phyloP scores from a whole-genome alignment of 2,329 filamentous ascomycete genomes.

The Cladosporium sp. region DNA sequence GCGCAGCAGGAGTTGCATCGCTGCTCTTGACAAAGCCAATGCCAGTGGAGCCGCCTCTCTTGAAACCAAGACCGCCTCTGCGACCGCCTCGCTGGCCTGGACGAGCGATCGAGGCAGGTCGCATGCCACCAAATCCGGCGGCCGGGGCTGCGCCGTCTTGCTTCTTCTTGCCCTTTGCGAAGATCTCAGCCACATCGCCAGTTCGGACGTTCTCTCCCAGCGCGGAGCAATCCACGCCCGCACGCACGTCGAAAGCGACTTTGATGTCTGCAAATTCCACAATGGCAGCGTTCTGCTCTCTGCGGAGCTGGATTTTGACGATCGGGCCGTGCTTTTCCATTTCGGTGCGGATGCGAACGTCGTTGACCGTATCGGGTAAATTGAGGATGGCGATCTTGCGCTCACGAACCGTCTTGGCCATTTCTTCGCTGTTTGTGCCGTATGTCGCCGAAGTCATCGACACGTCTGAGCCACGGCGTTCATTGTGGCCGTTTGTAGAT shows the following conservation, averaged over 20 bases:
- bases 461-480: constrained; percentile 26
- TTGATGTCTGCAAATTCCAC: constrained; percentile 72
- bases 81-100: constrained; percentile 45
- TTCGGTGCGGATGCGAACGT: constrained; percentile 71
- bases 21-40: constrained; percentile 19
- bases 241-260: constrained; percentile 67
- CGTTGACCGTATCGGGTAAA: constrained; percentile 88
- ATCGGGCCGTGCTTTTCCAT: constrained; percentile 68
- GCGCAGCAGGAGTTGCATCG: constrained; percentile 15
- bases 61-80: constrained; percentile 47
- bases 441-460: constrained; percentile 23
- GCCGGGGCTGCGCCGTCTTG: constrained; percentile 32
- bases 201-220: constrained; percentile 38
- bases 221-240: constrained; percentile 38
- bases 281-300: constrained; percentile 78
- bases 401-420: constrained; percentile 37
- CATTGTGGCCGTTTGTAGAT: constrained; percentile 14
- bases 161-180: constrained; percentile 40
- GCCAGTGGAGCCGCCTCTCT: constrained; percentile 35
- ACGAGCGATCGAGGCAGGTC: constrained; percentile 34
- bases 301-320: constrained; percentile 72
- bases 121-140: constrained; percentile 24
- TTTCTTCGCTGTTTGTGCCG: constrained; percentile 19
- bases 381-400: constrained; percentile 80
- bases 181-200: constrained; percentile 51